Evolutionary conservation across 306 rosid species (phyloP).

Genomic region (Adenanthera pavonina): DNA sequence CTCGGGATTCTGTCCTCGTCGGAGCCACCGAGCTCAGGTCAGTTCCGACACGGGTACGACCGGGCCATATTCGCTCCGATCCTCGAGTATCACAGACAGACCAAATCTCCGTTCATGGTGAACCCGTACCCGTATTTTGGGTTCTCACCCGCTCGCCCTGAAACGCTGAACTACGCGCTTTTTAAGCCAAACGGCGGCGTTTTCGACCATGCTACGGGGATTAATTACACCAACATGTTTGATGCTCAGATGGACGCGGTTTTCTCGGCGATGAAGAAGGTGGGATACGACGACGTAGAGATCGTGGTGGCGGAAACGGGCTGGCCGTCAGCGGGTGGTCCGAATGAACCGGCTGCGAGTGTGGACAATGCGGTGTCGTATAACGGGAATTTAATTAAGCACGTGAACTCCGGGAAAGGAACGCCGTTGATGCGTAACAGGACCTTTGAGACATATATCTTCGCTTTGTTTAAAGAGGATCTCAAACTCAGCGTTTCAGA

Average conservation of each 20-base stretch:
- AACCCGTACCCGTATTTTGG: constrained; percentile 94
- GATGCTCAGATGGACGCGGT: constrained; percentile 93
- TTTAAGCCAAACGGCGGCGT: constrained; percentile 75
- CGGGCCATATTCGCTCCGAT: constrained; percentile 64
- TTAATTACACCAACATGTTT: constrained; percentile 84
- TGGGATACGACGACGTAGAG: constrained; percentile 79
- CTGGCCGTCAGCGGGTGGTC: constrained; percentile 86
- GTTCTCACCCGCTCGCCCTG: constrained; percentile 40
- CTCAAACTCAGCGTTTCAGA: constrained; percentile 69
- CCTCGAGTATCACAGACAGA: constrained; percentile 60
- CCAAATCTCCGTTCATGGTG: constrained; percentile 72
- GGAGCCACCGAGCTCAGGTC: constrained; percentile 72
- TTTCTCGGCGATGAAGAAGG: constrained; percentile 79
- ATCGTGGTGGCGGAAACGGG: constrained; percentile 82
- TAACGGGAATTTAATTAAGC: constrained; percentile 70
- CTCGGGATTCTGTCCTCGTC: constrained; percentile 71
- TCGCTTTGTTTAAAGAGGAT: constrained; percentile 79
- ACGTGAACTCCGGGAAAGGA: constrained; percentile 74
- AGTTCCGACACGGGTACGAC: constrained; percentile 78
- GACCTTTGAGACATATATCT: constrained; percentile 69
- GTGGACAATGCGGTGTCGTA: constrained; percentile 70
- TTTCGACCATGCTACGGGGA: constrained; percentile 61
- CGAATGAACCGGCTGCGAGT: constrained; percentile 64
- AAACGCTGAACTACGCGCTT: constrained; percentile 58
- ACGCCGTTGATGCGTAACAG: constrained; percentile 85